Evolutionary conservation across 306 rosid species (phyloP), one percentile per base, ranked within the genome.

Genomic region (Calophaca sinica): DNA sequence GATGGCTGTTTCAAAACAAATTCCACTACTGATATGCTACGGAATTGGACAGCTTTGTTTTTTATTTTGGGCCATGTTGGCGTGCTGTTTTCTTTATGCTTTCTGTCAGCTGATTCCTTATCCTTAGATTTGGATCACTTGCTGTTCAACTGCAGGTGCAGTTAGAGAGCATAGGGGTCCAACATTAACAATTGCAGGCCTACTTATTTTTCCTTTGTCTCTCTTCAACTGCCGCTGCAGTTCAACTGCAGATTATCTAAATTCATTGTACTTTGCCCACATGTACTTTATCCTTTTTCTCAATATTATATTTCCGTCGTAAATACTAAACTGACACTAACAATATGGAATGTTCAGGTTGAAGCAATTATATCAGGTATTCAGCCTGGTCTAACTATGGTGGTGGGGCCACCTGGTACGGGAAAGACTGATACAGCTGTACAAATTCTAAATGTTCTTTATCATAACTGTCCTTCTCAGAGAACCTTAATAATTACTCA

Each of bases 341-440:
- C 36, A 61, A 53, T 39, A 33, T 62, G 36, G 42, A 57, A 77
- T 65, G 4, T 77, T 72, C 81, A 94, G 99, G 83, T 89, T 77
- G 96, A 89, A 70, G 97, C 99, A 58, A 92, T 94, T 78, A 87
- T 90, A 53, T 94, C 98, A 13, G 99, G 99, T 54, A 81, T 92
- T 79, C 99, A 94, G 86, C 98, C 99, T 61, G 99, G 99, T 46
- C 82, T 94, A 63, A 92, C 99, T 54, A 94, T 92, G 99, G 96
- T 90, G 79, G 99, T 94, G 57, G 99, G 99, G 81, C 99, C 99
- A 60, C 99, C 99, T 86, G 99, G 99, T 85, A 94, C 98, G 0
- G 99, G 99, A 86, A 94, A 94, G 86, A 94, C 98, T 68, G 96
- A 94, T 88, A 94, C 99, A 31, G 99, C 99, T 36, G 99, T 94